Base-by-base conservation (phyloP, 2,329 filamentous ascomycete genomes). In the Rutstroemia sp. region DNA sequence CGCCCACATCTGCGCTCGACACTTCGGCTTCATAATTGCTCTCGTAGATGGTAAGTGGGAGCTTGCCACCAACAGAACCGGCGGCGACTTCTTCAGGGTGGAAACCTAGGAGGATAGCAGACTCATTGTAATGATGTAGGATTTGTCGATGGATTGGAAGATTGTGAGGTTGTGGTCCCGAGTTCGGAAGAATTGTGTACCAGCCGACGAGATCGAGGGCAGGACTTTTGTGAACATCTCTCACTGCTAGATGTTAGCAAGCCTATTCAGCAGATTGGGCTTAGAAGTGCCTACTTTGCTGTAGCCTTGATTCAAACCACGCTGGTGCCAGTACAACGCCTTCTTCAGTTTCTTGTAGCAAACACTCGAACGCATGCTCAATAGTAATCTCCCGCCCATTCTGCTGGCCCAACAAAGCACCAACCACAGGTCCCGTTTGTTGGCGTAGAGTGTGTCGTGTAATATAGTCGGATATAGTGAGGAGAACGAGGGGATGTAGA, bases 381-480 rank as follows among this genome's bases (percentile, higher is more conserved):
- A 96, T 85, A 9, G 90, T 96, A 65, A 96, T 87, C 67, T 92
- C 86, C 57, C 90, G 86, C 19, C 92, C 92, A 76, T 90, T 88
- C 66, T 96, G 92, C 68, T 94, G 89, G 16, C 94, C 94, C 5
- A 99, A 74, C n/a, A 99, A 78, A 52, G 87, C 91, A 56, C 94
- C 94, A 3, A 92, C 81, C 18, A 96, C 80, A 16, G 91, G 90
- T 0, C 88, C 88, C 18, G 77, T 71, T 66, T 91, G 85, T 52
- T 83, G 77, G 58, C 94, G 84, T 56, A 96, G 79, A 1, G 86
- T 89, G 72, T 96, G 92, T 59, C 94, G 84, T 58, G 92, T 95
- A 71, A 97, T 91, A 71, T 95, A 95, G 73, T 99, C 94, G 65
- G 92, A 96, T 67, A 99, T 94, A 62, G 88, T 95, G 73, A 99